Evolutionary conservation across 805 yeast species (phyloP).

Genomic region (Yamadazyma scolyti): DNA sequence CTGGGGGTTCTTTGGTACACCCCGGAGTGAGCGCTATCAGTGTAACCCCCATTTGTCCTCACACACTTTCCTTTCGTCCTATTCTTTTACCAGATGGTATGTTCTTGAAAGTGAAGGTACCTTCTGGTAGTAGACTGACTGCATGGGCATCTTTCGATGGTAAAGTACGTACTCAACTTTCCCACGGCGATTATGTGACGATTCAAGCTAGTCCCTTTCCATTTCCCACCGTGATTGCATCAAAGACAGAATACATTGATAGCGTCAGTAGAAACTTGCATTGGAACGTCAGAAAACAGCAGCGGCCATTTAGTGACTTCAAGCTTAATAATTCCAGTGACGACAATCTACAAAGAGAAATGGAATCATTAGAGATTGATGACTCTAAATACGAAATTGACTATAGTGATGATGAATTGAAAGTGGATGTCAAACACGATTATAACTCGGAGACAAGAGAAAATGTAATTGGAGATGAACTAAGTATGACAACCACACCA

Average conservation of each 20-base stretch:
- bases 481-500: conserved; percentile 7
- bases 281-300: conserved; percentile 91
- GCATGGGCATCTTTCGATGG: conserved; percentile 99
- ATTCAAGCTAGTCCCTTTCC: conserved; percentile 86
- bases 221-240: conserved; percentile 84
- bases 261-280: conserved; percentile 81
- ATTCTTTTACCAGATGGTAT: conserved; percentile 91
- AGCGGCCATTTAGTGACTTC: conserved; percentile 58
- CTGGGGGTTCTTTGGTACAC: conserved; percentile 93
- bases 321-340: conserved; percentile 11
- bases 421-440: not conserved
- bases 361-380: conserved; percentile 9
- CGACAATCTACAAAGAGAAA: conserved; percentile 9
- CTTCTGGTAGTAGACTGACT: conserved; percentile 72
- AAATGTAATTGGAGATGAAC: conserved; percentile 2
- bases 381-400: conserved; percentile 35
- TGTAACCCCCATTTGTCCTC: conserved; percentile 96
- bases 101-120: conserved; percentile 78
- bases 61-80: conserved; percentile 89
- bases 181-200: conserved; percentile 80
- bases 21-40: conserved; percentile 91
- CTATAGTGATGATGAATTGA: conserved; percentile 22
- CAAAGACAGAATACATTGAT: conserved; percentile 75
- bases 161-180: conserved; percentile 74
- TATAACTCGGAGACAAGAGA: conserved; percentile 1